These are phyloP conservation scores for Xanthoconium stramineum DNA, from an alignment of 768 basidiomycete species.

Conservation along the genomic window DNA sequence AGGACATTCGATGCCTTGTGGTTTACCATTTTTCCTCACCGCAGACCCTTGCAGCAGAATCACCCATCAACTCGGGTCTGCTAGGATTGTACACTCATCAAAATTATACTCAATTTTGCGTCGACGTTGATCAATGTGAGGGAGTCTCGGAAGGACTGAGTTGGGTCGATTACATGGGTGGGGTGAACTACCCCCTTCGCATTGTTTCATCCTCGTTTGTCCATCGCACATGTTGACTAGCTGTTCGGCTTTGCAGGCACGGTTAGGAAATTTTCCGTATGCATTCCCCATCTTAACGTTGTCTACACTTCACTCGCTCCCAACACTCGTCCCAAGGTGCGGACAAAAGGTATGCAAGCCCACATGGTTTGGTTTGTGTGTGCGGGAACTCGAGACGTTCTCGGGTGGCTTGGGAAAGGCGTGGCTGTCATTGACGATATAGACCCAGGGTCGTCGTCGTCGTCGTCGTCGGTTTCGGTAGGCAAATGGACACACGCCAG, in stretches of 20 bases:
- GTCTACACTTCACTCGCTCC: slow-evolving; percentile 84
- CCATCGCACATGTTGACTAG: neutral
- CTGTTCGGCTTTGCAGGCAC: slow-evolving; percentile 44
- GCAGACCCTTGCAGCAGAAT: slow-evolving; percentile 74
- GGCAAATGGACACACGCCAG: slow-evolving; percentile 50
- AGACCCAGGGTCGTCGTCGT: neutral
- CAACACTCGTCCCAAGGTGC: slow-evolving; percentile 75
- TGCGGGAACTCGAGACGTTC: slow-evolving; percentile 53
- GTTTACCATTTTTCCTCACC: neutral
- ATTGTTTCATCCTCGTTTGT: neutral
- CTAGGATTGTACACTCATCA: slow-evolving; percentile 92
- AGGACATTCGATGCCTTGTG: neutral
- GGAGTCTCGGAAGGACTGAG: slow-evolving; percentile 73
- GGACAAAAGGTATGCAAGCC: slow-evolving; percentile 88
- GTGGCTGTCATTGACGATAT: slow-evolving; percentile 12
- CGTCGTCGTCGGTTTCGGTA: slow-evolving; percentile 10
- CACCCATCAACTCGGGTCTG: slow-evolving; percentile 87
- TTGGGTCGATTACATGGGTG: slow-evolving; percentile 65
- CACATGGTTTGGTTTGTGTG: slow-evolving; percentile 69
- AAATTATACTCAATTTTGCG: slow-evolving; percentile 86
- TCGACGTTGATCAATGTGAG: slow-evolving; percentile 69
- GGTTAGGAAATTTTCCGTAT: slow-evolving; percentile 62
- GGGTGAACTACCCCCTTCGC: slow-evolving; percentile 36
- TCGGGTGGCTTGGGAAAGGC: slow-evolving; percentile 51
- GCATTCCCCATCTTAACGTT: slow-evolving; percentile 78